phyloP scores from a whole-genome alignment of 2,329 filamentous ascomycete species.

The Cercospora zeae-maydis region DNA sequence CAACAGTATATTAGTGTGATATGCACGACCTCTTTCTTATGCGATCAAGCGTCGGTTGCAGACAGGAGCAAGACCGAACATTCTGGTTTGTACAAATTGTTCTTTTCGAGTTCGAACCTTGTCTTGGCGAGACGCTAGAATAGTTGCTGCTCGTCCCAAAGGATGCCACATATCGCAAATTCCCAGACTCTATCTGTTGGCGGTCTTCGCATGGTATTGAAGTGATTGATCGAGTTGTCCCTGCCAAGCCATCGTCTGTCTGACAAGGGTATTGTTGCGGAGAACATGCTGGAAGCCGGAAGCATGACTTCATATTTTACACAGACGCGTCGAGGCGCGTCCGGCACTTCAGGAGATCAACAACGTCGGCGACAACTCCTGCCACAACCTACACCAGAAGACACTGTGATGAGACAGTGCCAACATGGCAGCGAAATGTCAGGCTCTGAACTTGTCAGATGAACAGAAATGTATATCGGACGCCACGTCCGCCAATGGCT shows the following conservation, averaged over 20 bases:
- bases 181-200: too few species aligned
- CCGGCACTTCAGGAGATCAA: slow-evolving; percentile 20
- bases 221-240: too few species aligned
- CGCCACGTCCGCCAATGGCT: background rate
- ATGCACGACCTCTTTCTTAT: too few species aligned
- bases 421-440: background rate
- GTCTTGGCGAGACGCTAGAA: background rate
- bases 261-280: background rate
- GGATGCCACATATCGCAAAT: too few species aligned
- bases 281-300: background rate
- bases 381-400: slow-evolving; percentile 24
- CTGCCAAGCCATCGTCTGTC: background rate
- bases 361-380: slow-evolving; percentile 39
- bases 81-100: too few species aligned
- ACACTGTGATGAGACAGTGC: background rate
- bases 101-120: background rate
- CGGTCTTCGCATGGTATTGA: too few species aligned
- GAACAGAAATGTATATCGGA: background rate
- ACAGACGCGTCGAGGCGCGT: background rate
- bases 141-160: too few species aligned
- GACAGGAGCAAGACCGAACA: too few species aligned
- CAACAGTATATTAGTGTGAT: too few species aligned
- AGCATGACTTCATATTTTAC: background rate
- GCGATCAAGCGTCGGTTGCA: too few species aligned
- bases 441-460: background rate